Evolutionary conservation across 495 filamentous ascomycete species (phyloP).

Genomic region (Astrothelium macrocarpum): DNA sequence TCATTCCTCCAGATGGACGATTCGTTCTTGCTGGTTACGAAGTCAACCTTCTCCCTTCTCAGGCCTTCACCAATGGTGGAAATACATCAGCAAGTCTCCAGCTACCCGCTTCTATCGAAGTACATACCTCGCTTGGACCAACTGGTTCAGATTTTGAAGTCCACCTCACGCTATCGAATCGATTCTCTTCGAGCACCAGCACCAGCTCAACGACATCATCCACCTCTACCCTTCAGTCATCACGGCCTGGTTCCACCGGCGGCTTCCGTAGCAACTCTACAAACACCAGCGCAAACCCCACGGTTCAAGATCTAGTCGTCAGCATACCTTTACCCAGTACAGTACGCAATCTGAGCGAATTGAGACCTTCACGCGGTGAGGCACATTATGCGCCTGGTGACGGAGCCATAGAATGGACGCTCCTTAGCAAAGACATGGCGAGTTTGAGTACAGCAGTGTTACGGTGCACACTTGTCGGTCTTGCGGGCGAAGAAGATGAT

Average conservation of each 20-base stretch:
- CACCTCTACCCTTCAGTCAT: neutral
- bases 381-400: conserved; percentile 67
- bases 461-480: conserved; percentile 67
- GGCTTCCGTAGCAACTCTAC: conserved; percentile 26
- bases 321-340: conserved; percentile 69
- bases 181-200: conserved; percentile 27
- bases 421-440: conserved; percentile 58
- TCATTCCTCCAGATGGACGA: conserved; percentile 90
- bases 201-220: conserved; percentile 22
- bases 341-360: conserved; percentile 79
- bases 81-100: conserved; percentile 51
- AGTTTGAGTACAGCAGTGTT: conserved; percentile 50
- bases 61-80: conserved; percentile 16
- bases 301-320: conserved; percentile 70
- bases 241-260: neutral
- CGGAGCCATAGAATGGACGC: conserved; percentile 68
- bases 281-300: conserved; percentile 39
- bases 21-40: conserved; percentile 93
- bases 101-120: conserved; percentile 70
- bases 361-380: conserved; percentile 76
- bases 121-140: conserved; percentile 67
- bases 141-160: conserved; percentile 82
- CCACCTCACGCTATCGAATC: conserved; percentile 57
- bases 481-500: conserved; percentile 53
- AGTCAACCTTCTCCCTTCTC: conserved; percentile 63